phyloP scores from a whole-genome alignment of 2,329 filamentous ascomycete genomes.

The Penicillium sp. region DNA sequence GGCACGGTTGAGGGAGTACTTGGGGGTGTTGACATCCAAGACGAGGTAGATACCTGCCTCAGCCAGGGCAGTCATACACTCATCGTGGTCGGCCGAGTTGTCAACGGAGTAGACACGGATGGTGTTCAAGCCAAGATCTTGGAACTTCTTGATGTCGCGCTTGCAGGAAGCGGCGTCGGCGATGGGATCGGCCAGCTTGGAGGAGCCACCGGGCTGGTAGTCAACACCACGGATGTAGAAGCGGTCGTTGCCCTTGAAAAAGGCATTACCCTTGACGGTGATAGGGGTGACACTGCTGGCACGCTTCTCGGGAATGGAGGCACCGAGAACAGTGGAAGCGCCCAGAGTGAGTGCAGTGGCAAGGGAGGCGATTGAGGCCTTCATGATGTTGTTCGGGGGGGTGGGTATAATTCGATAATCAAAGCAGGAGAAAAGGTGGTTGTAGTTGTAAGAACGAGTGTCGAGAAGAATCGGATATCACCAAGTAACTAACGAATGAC shows the following conservation, averaged over 20 bases:
- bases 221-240: slow-evolving; percentile 57
- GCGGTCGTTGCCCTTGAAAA: slow-evolving; percentile 61
- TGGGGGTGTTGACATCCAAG: slow-evolving; percentile 85
- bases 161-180: slow-evolving; percentile 68
- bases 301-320: slow-evolving; percentile 38
- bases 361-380: slow-evolving; percentile 48
- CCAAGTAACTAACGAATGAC: slow-evolving; percentile 16
- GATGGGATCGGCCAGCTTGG: slow-evolving; percentile 68
- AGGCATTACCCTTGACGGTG: slow-evolving; percentile 64
- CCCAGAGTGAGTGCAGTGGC: slow-evolving; percentile 48
- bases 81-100: slow-evolving; percentile 76
- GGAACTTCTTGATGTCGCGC: slow-evolving; percentile 78
- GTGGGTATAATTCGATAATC: background rate
- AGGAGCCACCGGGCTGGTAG: slow-evolving; percentile 65
- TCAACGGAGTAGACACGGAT: slow-evolving; percentile 91
- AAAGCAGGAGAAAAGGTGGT: background rate
- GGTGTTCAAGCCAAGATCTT: slow-evolving; percentile 83
- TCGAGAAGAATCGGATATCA: background rate
- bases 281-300: slow-evolving; percentile 51
- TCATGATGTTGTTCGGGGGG: slow-evolving; percentile 48
- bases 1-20: slow-evolving; percentile 81
- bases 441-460: slow-evolving; percentile 10
- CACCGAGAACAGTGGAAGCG: slow-evolving; percentile 47
- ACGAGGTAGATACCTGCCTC: slow-evolving; percentile 90
- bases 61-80: slow-evolving; percentile 77